These are phyloP conservation scores for Rutidosis leptorrhynchoides DNA, from an alignment of 129 eudicot genomes.

Conservation along the genomic window DNA sequence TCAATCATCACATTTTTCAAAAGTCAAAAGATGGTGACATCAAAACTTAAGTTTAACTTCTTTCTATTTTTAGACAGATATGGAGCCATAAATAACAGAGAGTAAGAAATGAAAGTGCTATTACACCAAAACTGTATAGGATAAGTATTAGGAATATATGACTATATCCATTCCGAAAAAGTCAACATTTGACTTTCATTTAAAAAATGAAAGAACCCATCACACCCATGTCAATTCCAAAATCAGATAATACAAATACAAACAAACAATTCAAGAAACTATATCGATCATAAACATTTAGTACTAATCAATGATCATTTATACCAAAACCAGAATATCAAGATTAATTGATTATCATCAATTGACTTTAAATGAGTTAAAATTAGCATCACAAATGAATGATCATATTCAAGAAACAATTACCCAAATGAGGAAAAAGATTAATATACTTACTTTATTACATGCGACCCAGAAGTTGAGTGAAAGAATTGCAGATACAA, in stretches of 20 bases:
- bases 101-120: background rate
- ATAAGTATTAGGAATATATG: background rate
- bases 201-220: background rate
- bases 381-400: slow-evolving; percentile 15
- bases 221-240: slow-evolving; percentile 4
- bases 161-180: background rate
- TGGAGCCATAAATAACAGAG: background rate
- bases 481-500: slow-evolving; percentile 14
- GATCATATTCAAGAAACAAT: slow-evolving; percentile 11
- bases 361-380: background rate
- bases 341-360: background rate
- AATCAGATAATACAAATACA: slow-evolving; percentile 8
- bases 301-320: slow-evolving; percentile 14
- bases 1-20: background rate
- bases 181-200: slow-evolving; percentile 3
- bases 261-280: slow-evolving; percentile 7
- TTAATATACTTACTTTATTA: slow-evolving; percentile 19
- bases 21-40: slow-evolving; percentile 10
- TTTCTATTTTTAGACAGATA: slow-evolving; percentile 6
- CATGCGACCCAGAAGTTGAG: slow-evolving; percentile 17
- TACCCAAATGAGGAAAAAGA: background rate
- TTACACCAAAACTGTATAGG: background rate
- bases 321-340: background rate
- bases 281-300: background rate
- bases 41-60: background rate